Base-by-base conservation (phyloP, 2,329 filamentous ascomycete genomes). In the Aspergillus luchuensis region DNA sequence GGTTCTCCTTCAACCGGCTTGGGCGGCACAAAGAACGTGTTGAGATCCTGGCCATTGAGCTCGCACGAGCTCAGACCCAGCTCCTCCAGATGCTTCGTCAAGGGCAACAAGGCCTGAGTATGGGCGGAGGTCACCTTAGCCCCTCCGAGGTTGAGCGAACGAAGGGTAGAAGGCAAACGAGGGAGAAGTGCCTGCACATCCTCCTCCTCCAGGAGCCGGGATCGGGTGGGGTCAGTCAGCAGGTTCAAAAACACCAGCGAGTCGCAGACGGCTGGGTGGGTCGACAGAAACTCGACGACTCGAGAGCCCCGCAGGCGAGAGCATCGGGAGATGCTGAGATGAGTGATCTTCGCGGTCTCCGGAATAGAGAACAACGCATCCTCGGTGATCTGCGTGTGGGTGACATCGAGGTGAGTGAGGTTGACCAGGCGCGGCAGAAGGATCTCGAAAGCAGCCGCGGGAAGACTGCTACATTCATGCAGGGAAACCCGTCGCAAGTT, bases 311-410 rank as follows among this genome's bases (percentile, higher is more conserved):
- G 85, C 56, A 95, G 81, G 56, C 86, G 82, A 56, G 85, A 87
- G 80, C 91, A 94, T 75, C 90, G 91, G 64, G 89, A 87, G 50
- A 95, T 78, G 70, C 92, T 93, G 57, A 95, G 79, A 72, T 95
- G 91, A 1, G 89, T 92, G 65, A 94, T 83, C 63, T 80, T 82
- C 10, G 91, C 91, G 4, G 88, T 88, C n/a, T 81, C 72, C 0
- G 91, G 90, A 63, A 94, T 90, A 19, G 86, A 86, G 67, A 84
- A 79, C 15, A 95, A 81, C 4, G 91, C 90, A 23, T 82, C 79
- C 72, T 92, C 86, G 36, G 88, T 92, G 68, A 95, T 86, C 66
- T 89, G 85, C 1, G 91, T 93, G 66, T 90, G 89, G 8, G 89
- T 86, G n/a, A 93, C 82, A 70, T 95, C 91, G 39, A 95, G 84